A percentile compares a stretch with the other conserved stretches of the same genome.
Conservation (phyloP, 192 early-diverging fungal genomes). For the Geranomyces michiganensis region DNA sequence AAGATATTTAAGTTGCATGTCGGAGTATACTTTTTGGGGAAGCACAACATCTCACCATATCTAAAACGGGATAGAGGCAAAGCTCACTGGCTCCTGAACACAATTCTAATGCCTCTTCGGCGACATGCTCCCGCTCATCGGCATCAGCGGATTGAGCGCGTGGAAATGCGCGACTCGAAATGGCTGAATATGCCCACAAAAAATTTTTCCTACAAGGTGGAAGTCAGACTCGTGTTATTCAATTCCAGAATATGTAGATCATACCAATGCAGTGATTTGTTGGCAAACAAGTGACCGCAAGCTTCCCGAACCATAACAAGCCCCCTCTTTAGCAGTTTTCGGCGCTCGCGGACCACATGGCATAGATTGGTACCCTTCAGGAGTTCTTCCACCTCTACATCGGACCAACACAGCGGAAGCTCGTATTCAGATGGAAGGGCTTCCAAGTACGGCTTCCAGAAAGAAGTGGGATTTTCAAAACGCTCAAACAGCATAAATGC, state of each 20-base stretch:
- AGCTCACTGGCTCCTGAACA: slow-evolving; percentile 38
- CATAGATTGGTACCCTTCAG: slow-evolving; percentile 43
- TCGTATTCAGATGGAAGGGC: slow-evolving; percentile 40
- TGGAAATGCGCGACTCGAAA: slow-evolving; percentile 52
- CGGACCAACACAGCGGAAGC: slow-evolving; percentile 50
- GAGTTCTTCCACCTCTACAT: slow-evolving; percentile 28
- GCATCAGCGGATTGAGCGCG: slow-evolving; percentile 11
- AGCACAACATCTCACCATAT: slow-evolving; percentile 40
- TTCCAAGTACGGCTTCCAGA: slow-evolving; percentile 47
- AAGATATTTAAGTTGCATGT: neutral
- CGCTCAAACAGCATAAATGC: slow-evolving; percentile 47
- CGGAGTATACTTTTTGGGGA: neutral
- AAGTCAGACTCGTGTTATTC: neutral
- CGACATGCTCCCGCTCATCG: slow-evolving; percentile 20
- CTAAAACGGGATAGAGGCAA: slow-evolving; percentile 55
- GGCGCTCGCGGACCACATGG: slow-evolving; percentile 39
- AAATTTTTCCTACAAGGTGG: slow-evolving; percentile 27
- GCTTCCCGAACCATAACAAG: slow-evolving; percentile 28
- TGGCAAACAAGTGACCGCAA: slow-evolving; percentile 25
- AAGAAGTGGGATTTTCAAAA: slow-evolving; percentile 31
- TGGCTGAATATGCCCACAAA: slow-evolving; percentile 51
- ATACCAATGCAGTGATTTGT: slow-evolving; percentile 13
- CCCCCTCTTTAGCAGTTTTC: slow-evolving; percentile 30
- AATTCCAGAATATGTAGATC: neutral
- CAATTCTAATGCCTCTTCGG: slow-evolving; percentile 21